Percentiles rank a stretch among this genome's conserved stretches.
Conservation (phyloP, 2,329 filamentous ascomycete genomes). For the Penicillium sp. region DNA sequence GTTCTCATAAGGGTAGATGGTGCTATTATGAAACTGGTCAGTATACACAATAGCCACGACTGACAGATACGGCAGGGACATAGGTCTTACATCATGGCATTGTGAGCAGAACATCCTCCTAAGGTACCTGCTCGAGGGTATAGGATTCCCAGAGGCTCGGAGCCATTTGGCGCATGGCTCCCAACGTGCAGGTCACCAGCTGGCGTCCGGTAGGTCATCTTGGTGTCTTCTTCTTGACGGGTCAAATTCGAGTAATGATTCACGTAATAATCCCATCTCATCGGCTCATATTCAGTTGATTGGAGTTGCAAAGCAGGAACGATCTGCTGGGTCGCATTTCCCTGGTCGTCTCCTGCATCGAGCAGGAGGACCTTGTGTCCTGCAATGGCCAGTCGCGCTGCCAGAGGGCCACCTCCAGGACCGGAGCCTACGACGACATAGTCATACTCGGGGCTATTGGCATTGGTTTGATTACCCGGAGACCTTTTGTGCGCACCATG, state of each 20-base stretch:
- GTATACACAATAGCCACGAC: background rate
- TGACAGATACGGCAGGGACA: background rate
- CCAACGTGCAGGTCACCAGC: constrained; percentile 57
- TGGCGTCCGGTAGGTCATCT: constrained; percentile 57
- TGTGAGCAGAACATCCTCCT: constrained; percentile 61
- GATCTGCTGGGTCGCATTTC: constrained; percentile 50
- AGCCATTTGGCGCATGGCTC: constrained; percentile 50
- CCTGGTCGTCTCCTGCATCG: constrained; percentile 61
- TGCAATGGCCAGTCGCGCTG: constrained; percentile 58
- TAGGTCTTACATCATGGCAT: constrained; percentile 52
- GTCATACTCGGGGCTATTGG: constrained; percentile 50
- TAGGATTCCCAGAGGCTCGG: constrained; percentile 52
- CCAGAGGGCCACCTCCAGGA: constrained; percentile 59
- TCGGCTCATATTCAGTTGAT: constrained; percentile 55
- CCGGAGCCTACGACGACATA: constrained; percentile 64
- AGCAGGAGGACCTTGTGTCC: constrained; percentile 62
- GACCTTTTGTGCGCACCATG: constrained; percentile 12
- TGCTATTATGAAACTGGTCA: constrained; percentile 24
- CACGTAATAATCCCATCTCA: constrained; percentile 65
- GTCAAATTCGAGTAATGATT: constrained; percentile 58
- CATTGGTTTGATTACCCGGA: background rate
- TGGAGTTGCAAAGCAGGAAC: constrained; percentile 56
- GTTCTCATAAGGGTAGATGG: constrained; percentile 56
- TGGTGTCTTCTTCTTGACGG: constrained; percentile 56
- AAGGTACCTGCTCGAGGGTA: constrained; percentile 58